Evolutionary conservation across 2,329 filamentous ascomycete genomes (phyloP).

Genomic region (Lecanicillium sp.): DNA sequence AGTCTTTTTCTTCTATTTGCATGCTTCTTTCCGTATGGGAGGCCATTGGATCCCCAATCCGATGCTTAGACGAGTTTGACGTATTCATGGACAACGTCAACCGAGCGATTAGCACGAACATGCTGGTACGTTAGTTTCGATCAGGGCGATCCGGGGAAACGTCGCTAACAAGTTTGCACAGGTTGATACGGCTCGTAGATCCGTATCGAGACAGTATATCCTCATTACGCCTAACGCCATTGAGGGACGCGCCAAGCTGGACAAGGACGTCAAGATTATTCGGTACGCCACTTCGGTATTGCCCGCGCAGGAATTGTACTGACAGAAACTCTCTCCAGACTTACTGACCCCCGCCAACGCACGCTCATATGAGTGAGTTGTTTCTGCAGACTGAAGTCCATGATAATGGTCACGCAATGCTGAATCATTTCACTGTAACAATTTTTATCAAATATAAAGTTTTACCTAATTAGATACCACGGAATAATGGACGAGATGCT

Average conservation of each 20-base stretch:
- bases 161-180: constrained; percentile 27
- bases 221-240: constrained; percentile 93
- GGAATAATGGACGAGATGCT: neutral
- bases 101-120: constrained; percentile 82
- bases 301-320: constrained; percentile 16
- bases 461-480: neutral
- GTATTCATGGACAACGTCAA: constrained; percentile 99
- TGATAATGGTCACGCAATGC: no score
- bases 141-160: neutral
- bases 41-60: constrained; percentile 91
- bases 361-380: constrained; percentile 30
- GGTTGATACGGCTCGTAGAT: constrained; percentile 78
- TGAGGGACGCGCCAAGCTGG: constrained; percentile 48
- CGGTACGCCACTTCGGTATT: constrained; percentile 50
- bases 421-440: no score
- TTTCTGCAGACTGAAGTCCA: neutral
- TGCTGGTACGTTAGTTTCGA: constrained; percentile 62
- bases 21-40: constrained; percentile 92
- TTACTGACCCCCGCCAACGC: constrained; percentile 55
- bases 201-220: constrained; percentile 89
- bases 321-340: constrained; percentile 30
- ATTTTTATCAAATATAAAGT: no score
- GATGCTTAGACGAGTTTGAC: constrained; percentile 96
- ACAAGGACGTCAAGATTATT: constrained; percentile 72
- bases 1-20: constrained; percentile 96